Percentiles rank a stretch among this genome's conserved stretches.
These are phyloP conservation scores for Boletellus sp. DNA, from an alignment of 768 basidiomycete genomes.

Conservation along the genomic window DNA sequence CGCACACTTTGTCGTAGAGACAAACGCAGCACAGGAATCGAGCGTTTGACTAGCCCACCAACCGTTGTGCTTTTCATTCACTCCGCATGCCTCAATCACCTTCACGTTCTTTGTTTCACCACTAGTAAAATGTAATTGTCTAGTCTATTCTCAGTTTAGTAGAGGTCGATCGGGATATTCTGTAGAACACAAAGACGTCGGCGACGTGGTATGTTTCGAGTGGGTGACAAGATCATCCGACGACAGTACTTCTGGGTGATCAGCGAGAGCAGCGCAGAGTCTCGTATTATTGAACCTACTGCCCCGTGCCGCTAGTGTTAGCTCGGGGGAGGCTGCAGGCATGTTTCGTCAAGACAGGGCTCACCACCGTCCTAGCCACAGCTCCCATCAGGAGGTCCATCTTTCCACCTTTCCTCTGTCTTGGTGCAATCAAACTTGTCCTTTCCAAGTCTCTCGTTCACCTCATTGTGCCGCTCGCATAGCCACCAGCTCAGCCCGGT, in stretches of 20 bases:
- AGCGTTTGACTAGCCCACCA: no score
- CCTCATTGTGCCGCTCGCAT: constrained; percentile 90
- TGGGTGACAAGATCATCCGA: not conserved
- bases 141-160: not conserved
- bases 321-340: not conserved
- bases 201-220: not conserved
- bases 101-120: no score
- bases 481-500: constrained; percentile 76
- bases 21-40: no score
- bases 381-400: constrained; percentile 82
- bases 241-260: not conserved
- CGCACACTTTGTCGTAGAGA: no score
- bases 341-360: not conserved
- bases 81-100: no score
- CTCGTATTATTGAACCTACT: no score
- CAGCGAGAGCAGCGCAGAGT: no score
- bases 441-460: constrained; percentile 86
- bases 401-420: constrained; percentile 88
- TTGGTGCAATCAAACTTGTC: constrained; percentile 74
- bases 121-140: not conserved
- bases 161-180: not conserved
- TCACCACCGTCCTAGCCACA: constrained; percentile 60
- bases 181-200: not conserved
- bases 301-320: no score
- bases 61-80: no score